Evolutionary conservation across 1,139 yeast genomes (phyloP).

Genomic region (Protomyces pachydermus): DNA sequence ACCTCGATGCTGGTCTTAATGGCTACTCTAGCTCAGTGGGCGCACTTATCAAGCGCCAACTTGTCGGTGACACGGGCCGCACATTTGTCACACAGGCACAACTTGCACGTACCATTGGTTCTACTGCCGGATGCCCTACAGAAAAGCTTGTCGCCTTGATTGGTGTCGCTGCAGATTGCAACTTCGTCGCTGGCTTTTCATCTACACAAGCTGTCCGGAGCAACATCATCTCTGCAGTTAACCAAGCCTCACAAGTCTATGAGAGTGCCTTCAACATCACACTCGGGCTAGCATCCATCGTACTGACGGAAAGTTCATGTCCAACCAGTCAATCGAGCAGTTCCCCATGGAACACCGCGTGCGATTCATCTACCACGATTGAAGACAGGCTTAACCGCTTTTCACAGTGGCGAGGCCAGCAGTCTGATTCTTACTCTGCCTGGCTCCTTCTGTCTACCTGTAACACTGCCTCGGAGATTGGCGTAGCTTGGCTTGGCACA

Average conservation of each 20-base stretch:
- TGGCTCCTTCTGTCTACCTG: conserved; percentile 43
- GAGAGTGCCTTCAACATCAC: conserved; percentile 42
- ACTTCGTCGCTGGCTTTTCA: conserved; percentile 38
- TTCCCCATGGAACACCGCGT: conserved; percentile 39
- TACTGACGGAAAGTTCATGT: conserved; percentile 35
- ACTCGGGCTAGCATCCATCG: conserved; percentile 37
- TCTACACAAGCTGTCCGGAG: conserved; percentile 37
- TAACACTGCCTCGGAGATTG: conserved; percentile 40
- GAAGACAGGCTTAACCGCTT: conserved; percentile 38
- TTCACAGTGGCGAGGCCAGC: conserved; percentile 40
- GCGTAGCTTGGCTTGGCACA: conserved; percentile 43
- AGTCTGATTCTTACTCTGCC: conserved; percentile 39
- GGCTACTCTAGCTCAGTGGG: not conserved
- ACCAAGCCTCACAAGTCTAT: conserved; percentile 41
- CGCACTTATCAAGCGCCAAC: conserved; percentile 12
- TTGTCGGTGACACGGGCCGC: conserved; percentile 32
- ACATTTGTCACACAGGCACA: conserved; percentile 37
- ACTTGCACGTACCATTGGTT: conserved; percentile 38
- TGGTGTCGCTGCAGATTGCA: conserved; percentile 44
- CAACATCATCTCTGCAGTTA: conserved; percentile 39
- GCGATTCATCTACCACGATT: conserved; percentile 35
- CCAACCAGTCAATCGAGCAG: conserved; percentile 33
- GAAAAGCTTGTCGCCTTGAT: conserved; percentile 39
- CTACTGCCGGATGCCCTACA: conserved; percentile 40
- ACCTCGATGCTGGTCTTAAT: not conserved